Conservation (phyloP, 73 alveolate genomes). For the Paramecium octaurelia region DNA sequence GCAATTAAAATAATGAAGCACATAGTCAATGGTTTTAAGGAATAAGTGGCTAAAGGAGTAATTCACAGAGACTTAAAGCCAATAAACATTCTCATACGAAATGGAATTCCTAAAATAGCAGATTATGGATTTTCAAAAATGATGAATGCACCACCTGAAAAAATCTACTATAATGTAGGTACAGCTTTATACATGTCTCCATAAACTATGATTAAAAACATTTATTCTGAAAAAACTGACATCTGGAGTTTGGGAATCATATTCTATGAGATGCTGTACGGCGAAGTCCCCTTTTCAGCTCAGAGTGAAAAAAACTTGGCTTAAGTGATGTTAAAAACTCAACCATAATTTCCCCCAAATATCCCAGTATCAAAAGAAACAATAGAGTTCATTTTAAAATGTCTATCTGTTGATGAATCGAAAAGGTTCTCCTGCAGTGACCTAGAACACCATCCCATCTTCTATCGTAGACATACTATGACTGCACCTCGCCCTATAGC, state of each 20-base stretch:
- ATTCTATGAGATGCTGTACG: constrained; percentile 59
- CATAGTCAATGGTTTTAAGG: constrained; percentile 40
- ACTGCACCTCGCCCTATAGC: constrained; percentile 16
- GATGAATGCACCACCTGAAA: constrained; percentile 56
- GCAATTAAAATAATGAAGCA: constrained; percentile 47
- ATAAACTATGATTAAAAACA: constrained; percentile 46
- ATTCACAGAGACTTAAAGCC: constrained; percentile 60
- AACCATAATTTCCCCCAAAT: constrained; percentile 19
- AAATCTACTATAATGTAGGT: constrained; percentile 53
- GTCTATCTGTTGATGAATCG: constrained; percentile 15
- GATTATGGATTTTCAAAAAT: constrained; percentile 59
- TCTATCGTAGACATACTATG: constrained; percentile 3
- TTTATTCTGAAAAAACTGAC: constrained; percentile 55
- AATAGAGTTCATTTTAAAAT: not conserved
- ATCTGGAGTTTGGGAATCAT: constrained; percentile 61
- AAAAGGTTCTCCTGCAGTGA: not conserved
- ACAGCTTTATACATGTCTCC: constrained; percentile 64
- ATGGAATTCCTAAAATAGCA: constrained; percentile 57
- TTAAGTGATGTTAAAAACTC: not conserved
- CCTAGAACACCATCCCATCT: constrained; percentile 23
- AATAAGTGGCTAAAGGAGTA: constrained; percentile 20
- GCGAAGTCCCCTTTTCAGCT: constrained; percentile 46
- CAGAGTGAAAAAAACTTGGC: constrained; percentile 25
- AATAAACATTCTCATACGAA: constrained; percentile 47
- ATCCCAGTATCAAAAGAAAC: constrained; percentile 9